Base-by-base conservation (phyloP, 2,329 filamentous ascomycete species). In the Ilyonectria mors-panacis region DNA sequence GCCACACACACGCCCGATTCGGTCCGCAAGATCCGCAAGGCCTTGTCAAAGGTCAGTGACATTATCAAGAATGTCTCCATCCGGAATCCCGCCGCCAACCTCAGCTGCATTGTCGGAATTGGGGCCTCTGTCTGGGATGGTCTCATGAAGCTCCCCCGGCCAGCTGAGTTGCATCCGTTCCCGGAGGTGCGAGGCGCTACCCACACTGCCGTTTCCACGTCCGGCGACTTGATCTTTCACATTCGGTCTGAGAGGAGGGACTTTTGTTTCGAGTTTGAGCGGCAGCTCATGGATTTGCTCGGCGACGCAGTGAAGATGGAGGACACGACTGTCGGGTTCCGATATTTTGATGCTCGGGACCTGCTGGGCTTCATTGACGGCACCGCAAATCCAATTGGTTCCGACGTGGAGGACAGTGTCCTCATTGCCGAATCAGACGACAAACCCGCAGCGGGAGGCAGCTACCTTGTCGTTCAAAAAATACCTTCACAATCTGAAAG, bases 281-380 rank as follows among this genome's bases (percentile, higher is more conserved):
- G 84, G 35, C 87, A 89, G 69, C 74, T 90, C 12, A 77, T 89
- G 72, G 81, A 84, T 15, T 69, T 74, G 2, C 80, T 90, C 0
- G 85, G 85, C 0, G 82, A 83, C 48, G 67, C 84, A 0, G 84
- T 89, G 12, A 74, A 71, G 0, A 81, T 88, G 1, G 79, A 84
- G 1, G 88, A 90, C 57, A 84, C 85, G 61, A 89, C 88, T 0
- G 78, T 82, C 1, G 88, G 88, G 0, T 90, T 90, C 75, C 84
- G 88, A 3, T 90, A 89, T 75, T 89, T 89, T 65, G 88, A 90
- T 67, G 82, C 85, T 0, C 85, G 88, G 1, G 87, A 89, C 66
- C 82, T 89, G 0, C 81, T 90, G 0, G 88, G 88, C 1, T 90
- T 90, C 59, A 86, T 90, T 3, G 88, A 90, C 64, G 88, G 88